Evolutionary conservation across 805 yeast genomes (phyloP).

Genomic region (Nakazawaea molendinolei): DNA sequence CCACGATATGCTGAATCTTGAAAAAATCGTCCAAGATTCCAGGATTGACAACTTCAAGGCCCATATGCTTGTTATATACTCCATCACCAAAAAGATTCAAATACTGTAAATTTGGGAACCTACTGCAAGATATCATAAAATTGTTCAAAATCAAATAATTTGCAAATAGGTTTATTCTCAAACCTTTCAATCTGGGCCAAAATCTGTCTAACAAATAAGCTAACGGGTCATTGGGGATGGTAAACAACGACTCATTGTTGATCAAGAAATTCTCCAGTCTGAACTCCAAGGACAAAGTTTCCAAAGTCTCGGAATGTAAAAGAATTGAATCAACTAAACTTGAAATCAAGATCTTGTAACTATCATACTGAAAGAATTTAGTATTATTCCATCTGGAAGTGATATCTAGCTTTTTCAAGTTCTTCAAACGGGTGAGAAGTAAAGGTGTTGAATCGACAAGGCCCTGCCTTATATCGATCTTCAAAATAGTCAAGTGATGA

Average conservation of each 20-base stretch:
- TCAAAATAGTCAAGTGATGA: neutral
- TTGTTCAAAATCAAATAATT: conserved; percentile 2
- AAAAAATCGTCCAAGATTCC: conserved; percentile 33
- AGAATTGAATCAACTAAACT: neutral
- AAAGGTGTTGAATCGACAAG: conserved; percentile 2
- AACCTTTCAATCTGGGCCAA: neutral
- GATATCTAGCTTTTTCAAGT: conserved; percentile 3
- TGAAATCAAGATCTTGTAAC: neutral
- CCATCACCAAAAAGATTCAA: conserved; percentile 29
- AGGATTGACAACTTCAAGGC: conserved; percentile 32
- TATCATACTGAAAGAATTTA: neutral
- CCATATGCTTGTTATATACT: conserved; percentile 31
- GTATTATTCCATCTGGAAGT: conserved; percentile 6
- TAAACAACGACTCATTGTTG: conserved; percentile 1
- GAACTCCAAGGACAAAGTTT: conserved; percentile 2
- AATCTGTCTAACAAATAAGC: neutral
- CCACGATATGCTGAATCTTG: conserved; percentile 33
- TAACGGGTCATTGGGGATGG: neutral
- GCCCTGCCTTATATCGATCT: conserved; percentile 6
- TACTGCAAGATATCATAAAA: neutral
- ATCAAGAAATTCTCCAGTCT: neutral
- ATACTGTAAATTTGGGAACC: conserved; percentile 17
- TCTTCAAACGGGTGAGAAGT: neutral
- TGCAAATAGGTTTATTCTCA: conserved; percentile 3
- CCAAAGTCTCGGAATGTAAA: neutral